These are phyloP conservation scores for Fusarium nelsonii DNA, from an alignment of 2,329 filamentous ascomycete genomes.

Conservation along the genomic window DNA sequence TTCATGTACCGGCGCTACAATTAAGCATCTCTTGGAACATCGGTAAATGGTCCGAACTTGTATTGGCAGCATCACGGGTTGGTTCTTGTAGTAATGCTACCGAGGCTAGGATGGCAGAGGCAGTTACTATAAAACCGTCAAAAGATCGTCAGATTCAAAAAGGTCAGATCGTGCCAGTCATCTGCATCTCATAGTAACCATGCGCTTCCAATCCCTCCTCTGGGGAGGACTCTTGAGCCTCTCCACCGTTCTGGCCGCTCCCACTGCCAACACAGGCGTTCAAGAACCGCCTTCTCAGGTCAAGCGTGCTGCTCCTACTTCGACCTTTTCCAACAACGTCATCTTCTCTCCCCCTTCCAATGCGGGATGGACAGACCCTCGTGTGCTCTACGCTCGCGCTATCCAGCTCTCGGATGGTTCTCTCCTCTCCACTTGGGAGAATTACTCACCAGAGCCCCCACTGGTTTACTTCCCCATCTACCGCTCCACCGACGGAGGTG, in stretches of 20 bases:
- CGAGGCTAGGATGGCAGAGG: constrained; percentile 6
- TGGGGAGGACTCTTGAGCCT: constrained; percentile 38
- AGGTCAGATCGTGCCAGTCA: neutral
- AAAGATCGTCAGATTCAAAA: neutral
- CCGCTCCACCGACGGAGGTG: constrained; percentile 64
- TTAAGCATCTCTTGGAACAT: neutral
- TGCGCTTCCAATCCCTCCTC: constrained; percentile 32
- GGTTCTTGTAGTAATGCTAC: neutral
- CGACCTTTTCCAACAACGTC: constrained; percentile 48
- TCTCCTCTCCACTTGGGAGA: constrained; percentile 67
- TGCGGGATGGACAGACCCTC: constrained; percentile 56
- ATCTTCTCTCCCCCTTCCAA: constrained; percentile 57
- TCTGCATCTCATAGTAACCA: neutral
- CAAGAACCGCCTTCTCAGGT: constrained; percentile 15
- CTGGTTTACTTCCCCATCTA: constrained; percentile 67
- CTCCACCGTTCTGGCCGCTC: constrained; percentile 32
- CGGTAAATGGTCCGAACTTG: constrained; percentile 25
- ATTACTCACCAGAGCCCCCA: constrained; percentile 68
- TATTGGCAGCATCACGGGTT: constrained; percentile 12
- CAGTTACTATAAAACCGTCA: constrained; percentile 4
- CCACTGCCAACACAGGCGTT: constrained; percentile 19
- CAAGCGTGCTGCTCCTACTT: constrained; percentile 32
- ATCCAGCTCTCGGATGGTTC: constrained; percentile 60
- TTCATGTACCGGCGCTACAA: constrained; percentile 10
- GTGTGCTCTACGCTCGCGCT: constrained; percentile 60